A percentile compares a stretch with the other conserved stretches of the same genome.
Evolutionary conservation across 495 filamentous ascomycete species (phyloP).

Genomic region (Xylaria venustula): DNA sequence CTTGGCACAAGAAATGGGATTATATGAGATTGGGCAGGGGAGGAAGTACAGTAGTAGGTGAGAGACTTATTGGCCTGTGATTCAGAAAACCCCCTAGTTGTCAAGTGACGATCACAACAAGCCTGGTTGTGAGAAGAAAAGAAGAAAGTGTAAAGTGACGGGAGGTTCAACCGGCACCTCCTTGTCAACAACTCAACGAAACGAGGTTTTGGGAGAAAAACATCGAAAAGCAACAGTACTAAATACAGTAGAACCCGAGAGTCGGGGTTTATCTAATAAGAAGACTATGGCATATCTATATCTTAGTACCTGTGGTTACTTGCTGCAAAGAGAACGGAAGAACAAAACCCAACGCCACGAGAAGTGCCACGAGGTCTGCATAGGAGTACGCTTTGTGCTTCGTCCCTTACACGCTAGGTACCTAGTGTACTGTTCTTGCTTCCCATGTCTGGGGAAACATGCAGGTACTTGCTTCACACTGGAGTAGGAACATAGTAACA

Average conservation of each 20-base stretch:
- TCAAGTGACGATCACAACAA: slow-evolving; percentile 8
- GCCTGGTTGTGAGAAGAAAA: background rate
- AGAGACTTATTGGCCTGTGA: background rate
- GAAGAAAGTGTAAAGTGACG: background rate
- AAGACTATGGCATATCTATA: too few relatives aligned
- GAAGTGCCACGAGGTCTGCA: slow-evolving; percentile 10
- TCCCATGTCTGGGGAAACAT: too few relatives aligned
- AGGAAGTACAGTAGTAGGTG: background rate
- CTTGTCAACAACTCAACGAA: too few relatives aligned
- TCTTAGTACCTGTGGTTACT: too few relatives aligned
- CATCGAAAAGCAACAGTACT: background rate
- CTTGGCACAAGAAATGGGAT: slow-evolving; percentile 5
- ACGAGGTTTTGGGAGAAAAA: too few relatives aligned
- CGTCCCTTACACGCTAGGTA: too few relatives aligned
- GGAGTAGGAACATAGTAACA: too few relatives aligned
- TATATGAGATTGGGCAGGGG: background rate
- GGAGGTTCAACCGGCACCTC: background rate
- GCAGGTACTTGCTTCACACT: too few relatives aligned
- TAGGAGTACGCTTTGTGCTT: background rate
- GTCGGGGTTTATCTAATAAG: too few relatives aligned
- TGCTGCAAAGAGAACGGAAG: background rate
- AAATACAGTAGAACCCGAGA: too few relatives aligned
- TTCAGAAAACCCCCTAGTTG: background rate
- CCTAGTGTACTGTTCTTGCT: too few relatives aligned
- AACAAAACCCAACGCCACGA: background rate